A percentile compares a stretch with the other conserved stretches of the same genome.
Evolutionary conservation across 2,329 filamentous ascomycete species (phyloP).

Genomic region (Tolypocladium endophyticum): DNA sequence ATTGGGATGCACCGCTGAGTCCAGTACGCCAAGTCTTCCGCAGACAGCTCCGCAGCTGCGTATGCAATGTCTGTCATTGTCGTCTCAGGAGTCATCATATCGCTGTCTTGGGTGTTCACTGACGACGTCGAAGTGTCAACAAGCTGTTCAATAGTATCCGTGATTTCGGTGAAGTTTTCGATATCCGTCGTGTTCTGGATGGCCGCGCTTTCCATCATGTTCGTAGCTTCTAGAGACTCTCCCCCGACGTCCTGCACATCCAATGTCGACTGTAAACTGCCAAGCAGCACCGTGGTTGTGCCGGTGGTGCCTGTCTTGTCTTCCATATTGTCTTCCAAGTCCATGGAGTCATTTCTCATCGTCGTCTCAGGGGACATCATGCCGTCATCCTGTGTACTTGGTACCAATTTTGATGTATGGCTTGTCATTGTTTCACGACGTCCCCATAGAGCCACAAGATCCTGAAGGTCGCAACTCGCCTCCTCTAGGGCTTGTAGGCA

Average conservation of each 20-base stretch:
- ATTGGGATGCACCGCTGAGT: background rate
- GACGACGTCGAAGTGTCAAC: background rate
- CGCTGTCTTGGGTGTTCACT: background rate
- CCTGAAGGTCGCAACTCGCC: background rate
- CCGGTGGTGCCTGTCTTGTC: background rate
- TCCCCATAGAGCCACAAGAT: background rate
- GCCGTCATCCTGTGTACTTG: background rate
- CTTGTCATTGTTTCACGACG: background rate
- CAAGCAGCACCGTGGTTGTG: background rate
- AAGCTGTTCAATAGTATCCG: background rate
- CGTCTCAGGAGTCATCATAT: background rate
- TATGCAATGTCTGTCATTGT: background rate
- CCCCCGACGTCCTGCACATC: background rate
- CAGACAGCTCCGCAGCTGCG: background rate
- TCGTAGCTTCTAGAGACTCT: background rate
- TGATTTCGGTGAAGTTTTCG: too few species aligned
- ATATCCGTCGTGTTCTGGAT: too few species aligned
- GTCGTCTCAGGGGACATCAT: background rate
- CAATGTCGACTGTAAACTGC: background rate
- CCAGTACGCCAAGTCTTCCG: background rate
- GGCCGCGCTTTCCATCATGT: background rate
- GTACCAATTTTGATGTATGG: background rate
- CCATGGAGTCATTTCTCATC: background rate
- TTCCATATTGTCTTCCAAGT: background rate
- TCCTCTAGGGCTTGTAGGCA: background rate